Conservation (phyloP, 75 land plant species). For the Larix kaempferi region DNA sequence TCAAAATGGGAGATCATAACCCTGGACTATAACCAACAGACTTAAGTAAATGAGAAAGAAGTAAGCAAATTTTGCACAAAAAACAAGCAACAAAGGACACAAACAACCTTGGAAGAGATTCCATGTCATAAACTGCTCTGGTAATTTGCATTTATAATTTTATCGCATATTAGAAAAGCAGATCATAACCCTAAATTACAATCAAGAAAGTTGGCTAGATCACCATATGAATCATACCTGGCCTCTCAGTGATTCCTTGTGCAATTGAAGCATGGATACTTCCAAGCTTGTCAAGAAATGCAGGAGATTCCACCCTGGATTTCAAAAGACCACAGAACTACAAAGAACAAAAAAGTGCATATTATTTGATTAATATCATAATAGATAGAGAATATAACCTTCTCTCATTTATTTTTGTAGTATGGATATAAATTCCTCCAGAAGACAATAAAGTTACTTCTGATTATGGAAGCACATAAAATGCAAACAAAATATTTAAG, state of each 20-base stretch:
- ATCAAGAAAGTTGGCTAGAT: background rate
- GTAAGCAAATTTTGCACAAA: background rate
- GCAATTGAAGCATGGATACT: constrained; percentile 39
- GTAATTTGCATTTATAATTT: background rate
- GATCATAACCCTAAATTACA: background rate
- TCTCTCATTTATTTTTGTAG: no score
- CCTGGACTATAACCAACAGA: no score
- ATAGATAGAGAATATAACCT: no score
- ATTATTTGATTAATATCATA: no score
- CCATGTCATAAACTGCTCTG: constrained; percentile 7
- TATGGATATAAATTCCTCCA: no score
- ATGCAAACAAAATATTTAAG: no score
- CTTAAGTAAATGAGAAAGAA: no score
- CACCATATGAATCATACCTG: constrained; percentile 22
- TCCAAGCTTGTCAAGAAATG: constrained; percentile 72
- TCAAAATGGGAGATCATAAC: no score
- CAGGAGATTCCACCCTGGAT: constrained; percentile 63
- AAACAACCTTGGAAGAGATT: background rate
- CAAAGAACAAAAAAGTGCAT: no score
- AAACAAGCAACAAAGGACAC: background rate
- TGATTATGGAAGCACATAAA: no score
- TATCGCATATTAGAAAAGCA: background rate
- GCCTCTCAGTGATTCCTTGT: constrained; percentile 16
- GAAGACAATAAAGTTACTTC: no score
- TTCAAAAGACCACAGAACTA: constrained; percentile 68